Evolutionary conservation across 2,329 filamentous ascomycete species (phyloP), one percentile per base, ranked within the genome.

Genomic region (Hymenotorrendiella dingleyae): DNA sequence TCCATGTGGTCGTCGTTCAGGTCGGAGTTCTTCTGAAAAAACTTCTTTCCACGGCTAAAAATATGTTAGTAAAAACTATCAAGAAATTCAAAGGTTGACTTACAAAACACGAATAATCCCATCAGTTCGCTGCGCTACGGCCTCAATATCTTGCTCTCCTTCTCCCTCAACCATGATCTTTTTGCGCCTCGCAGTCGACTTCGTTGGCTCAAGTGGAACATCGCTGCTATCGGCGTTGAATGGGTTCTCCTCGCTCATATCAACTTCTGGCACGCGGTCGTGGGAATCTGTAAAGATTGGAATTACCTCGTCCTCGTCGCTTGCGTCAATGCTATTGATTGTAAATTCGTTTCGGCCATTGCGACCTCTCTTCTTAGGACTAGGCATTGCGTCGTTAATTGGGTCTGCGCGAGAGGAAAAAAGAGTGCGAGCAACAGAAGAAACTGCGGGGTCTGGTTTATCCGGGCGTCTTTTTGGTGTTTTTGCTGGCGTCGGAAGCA

Each of bases 31-130:
- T 81, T 84, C 62, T 81, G 80, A 67, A 87, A 88, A 43, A 86
- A 71, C 60, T 80, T 86, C 70, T 84, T 87, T 61, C 86, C 86
- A 55, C 86, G 86, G 70, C 84, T 89, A 42, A 50, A 41, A 38
- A 54, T 48, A 43, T 36, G 49, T 63, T 62, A 63, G 57, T 42
- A 36, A 23, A 38, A 43, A 23, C 23, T 23, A 32, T 22, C 19
- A 21, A 17, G 9, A 28, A 12, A 11, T 24, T 38, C 21, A n/a
- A 10, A 24, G 32, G 41, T 34, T n/a, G 14, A 81, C 84, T 74
- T 73, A 89, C 84, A 91, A 91, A 10, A 81, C 74, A 55, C 81
- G 87, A 48, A 89, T 69, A 58, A 88, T 73, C 46, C 86, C 86
- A 61, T 91, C 84, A 4, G 81, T 74, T 22, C 83, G 80, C 34